phyloP scores from a whole-genome alignment of 2,329 filamentous ascomycete genomes.

The Camillea tinctor region DNA sequence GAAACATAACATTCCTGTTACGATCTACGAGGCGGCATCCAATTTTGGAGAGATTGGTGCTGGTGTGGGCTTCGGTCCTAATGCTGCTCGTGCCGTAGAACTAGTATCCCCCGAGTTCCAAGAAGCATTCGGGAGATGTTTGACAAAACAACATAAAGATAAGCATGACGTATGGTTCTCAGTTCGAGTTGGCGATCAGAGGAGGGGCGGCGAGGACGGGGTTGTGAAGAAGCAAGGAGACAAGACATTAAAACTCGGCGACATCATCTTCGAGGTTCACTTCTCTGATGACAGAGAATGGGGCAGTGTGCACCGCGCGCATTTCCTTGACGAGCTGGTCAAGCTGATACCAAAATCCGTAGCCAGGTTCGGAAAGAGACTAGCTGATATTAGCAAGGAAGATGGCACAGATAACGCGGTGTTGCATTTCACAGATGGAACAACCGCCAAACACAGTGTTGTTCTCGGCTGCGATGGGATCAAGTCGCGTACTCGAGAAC shows the following conservation, averaged over 20 bases:
- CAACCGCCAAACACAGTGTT: slow-evolving; percentile 37
- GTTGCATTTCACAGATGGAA: slow-evolving; percentile 39
- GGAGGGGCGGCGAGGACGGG: slow-evolving; percentile 19
- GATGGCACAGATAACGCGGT: slow-evolving; percentile 22
- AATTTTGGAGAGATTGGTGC: slow-evolving; percentile 38
- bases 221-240: slow-evolving; percentile 17
- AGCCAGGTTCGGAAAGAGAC: slow-evolving; percentile 35
- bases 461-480: slow-evolving; percentile 65
- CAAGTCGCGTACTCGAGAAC: slow-evolving; percentile 53
- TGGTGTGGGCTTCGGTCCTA: slow-evolving; percentile 37
- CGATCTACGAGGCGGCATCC: slow-evolving; percentile 36
- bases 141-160: slow-evolving; percentile 25
- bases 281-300: slow-evolving; percentile 16
- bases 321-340: slow-evolving; percentile 40
- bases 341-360: slow-evolving; percentile 35
- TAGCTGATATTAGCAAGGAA: slow-evolving; percentile 31
- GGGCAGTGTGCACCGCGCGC: slow-evolving; percentile 36
- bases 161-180: slow-evolving; percentile 27
- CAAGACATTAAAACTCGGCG: slow-evolving; percentile 18
- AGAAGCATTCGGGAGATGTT: slow-evolving; percentile 29
- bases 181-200: slow-evolving; percentile 21
- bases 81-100: slow-evolving; percentile 33
- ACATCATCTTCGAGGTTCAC: slow-evolving; percentile 20
- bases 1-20: slow-evolving; percentile 30
- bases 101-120: slow-evolving; percentile 28